These are phyloP conservation scores for Sugiyamaella chiloensis DNA, from an alignment of 805 yeast species.

Conservation along the genomic window DNA sequence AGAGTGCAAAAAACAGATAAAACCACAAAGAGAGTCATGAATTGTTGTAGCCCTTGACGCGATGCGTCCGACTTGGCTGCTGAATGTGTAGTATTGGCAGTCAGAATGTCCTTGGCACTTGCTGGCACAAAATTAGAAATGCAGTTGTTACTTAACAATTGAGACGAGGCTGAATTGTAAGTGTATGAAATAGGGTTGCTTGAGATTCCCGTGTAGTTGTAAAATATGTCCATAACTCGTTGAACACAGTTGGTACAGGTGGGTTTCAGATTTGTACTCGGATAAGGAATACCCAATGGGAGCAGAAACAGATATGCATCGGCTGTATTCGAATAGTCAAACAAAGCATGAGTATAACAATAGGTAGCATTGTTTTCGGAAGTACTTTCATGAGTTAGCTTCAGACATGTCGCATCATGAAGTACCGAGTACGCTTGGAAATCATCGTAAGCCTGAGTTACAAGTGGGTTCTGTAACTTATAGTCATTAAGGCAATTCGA, in stretches of 20 bases:
- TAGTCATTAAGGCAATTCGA: slow-evolving; percentile 26
- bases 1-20: not conserved
- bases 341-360: slow-evolving; percentile 31
- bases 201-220: slow-evolving; percentile 23
- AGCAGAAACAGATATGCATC: slow-evolving; percentile 32
- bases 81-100: not conserved
- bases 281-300: slow-evolving; percentile 30
- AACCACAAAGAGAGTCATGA: not conserved
- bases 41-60: not conserved
- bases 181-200: slow-evolving; percentile 27
- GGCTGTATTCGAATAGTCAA: slow-evolving; percentile 18
- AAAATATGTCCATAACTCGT: slow-evolving; percentile 27
- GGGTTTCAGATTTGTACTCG: slow-evolving; percentile 20
- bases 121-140: slow-evolving; percentile 16
- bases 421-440: slow-evolving; percentile 28
- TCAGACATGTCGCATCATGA: slow-evolving; percentile 30
- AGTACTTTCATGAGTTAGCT: not conserved
- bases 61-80: not conserved
- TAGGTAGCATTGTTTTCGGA: slow-evolving; percentile 16
- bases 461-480: slow-evolving; percentile 28
- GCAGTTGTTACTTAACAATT: slow-evolving; percentile 22
- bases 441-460: slow-evolving; percentile 28
- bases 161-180: slow-evolving; percentile 28
- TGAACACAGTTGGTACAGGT: slow-evolving; percentile 28
- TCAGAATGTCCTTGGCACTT: slow-evolving; percentile 11